These are phyloP conservation scores for Saccharomycopsis olivae DNA, from an alignment of 805 yeast genomes.

Conservation along the genomic window DNA sequence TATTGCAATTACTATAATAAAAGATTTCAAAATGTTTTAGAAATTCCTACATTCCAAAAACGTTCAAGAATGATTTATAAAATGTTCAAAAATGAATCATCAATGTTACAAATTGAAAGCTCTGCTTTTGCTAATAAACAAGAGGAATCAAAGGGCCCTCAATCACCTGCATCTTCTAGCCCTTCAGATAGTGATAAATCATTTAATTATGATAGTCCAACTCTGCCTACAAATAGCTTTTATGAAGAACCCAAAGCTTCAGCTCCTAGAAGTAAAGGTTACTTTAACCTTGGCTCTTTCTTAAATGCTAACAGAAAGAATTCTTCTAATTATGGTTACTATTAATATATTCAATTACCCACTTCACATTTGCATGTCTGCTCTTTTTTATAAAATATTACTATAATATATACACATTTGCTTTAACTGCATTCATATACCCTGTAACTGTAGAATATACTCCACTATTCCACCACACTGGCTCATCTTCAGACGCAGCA, in stretches of 20 bases:
- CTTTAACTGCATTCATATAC: not conserved
- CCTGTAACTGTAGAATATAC: too few relatives aligned
- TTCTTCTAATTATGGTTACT: too few relatives aligned
- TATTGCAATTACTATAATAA: slow-evolving; percentile 8
- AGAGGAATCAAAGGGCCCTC: not conserved
- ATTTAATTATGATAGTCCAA: too few relatives aligned
- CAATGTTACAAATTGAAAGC: not conserved
- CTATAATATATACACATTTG: not conserved
- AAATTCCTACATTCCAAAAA: not conserved
- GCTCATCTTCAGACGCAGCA: not conserved
- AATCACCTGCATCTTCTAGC: not conserved
- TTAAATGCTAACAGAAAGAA: too few relatives aligned
- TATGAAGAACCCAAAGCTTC: not conserved
- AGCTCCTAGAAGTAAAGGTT: not conserved
- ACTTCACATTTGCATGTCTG: not conserved
- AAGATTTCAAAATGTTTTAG: slow-evolving; percentile 7
- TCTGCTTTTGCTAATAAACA: slow-evolving; percentile 4
- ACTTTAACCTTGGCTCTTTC: not conserved
- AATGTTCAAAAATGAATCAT: not conserved
- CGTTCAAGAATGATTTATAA: slow-evolving; percentile 5
- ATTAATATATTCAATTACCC: not conserved
- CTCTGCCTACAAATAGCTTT: not conserved
- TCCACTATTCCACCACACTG: too few relatives aligned
- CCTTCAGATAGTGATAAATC: too few relatives aligned
- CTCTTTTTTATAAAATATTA: too few relatives aligned